These are phyloP conservation scores for Otatea glauca DNA, from an alignment of 176 grass and related monocot genomes.

Conservation along the genomic window DNA sequence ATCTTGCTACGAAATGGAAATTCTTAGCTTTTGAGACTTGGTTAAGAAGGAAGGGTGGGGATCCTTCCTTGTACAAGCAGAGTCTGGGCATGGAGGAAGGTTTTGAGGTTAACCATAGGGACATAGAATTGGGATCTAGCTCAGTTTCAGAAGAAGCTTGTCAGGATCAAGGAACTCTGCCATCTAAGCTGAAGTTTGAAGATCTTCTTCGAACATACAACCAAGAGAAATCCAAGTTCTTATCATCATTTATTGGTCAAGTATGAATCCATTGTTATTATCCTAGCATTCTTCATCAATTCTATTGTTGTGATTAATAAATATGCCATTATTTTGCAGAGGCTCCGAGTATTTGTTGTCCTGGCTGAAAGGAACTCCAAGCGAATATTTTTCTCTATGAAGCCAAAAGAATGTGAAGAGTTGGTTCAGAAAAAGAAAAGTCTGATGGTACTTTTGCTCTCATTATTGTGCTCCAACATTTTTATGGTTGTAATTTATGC, in stretches of 20 bases:
- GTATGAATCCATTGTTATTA: conserved; percentile 59
- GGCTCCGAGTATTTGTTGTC: conserved; percentile 71
- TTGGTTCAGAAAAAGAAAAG: conserved; percentile 86
- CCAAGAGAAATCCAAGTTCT: conserved; percentile 83
- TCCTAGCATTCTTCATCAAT: conserved; percentile 4
- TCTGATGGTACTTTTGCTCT: conserved; percentile 76
- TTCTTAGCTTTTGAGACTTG: conserved; percentile 91
- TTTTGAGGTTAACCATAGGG: conserved; percentile 50
- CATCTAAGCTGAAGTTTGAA: conserved; percentile 67
- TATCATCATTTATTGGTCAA: conserved; percentile 97
- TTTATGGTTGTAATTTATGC: conserved; percentile 7
- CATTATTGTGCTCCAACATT: conserved; percentile 12
- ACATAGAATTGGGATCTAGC: conserved; percentile 51
- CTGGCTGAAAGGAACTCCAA: conserved; percentile 78
- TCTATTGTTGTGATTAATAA: neutral
- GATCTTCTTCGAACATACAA: conserved; percentile 75
- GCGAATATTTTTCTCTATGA: conserved; percentile 80
- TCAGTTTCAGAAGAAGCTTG: conserved; percentile 46
- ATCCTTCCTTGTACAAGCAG: conserved; percentile 75
- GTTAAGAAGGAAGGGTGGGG: conserved; percentile 81
- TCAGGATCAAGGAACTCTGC: conserved; percentile 53
- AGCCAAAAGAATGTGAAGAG: conserved; percentile 76
- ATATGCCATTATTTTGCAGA: conserved; percentile 55
- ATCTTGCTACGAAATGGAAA: conserved; percentile 84
- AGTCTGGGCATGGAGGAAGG: conserved; percentile 58